Evolutionary conservation across 805 yeast species (phyloP), one percentile per base, ranked within the genome.

Genomic region (Suhomyces sp.): DNA sequence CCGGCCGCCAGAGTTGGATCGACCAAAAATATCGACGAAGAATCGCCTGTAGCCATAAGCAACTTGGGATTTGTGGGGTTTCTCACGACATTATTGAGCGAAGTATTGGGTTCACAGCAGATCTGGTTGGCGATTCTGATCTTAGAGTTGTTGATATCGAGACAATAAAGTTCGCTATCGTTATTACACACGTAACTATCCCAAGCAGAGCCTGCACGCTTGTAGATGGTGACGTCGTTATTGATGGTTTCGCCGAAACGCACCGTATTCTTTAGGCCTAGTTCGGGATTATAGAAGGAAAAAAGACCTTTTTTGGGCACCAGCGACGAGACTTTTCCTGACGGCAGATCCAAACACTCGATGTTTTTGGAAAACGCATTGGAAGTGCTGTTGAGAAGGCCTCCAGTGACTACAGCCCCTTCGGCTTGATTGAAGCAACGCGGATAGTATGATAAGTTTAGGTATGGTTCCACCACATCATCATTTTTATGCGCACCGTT

Each of bases 221-320:
- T 77, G 61, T 79, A 71, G 24, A 86, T 61, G 0, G 84, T 69
- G 25, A 90, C 96, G 46, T 89, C 82, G 67, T 91, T 91, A 66
- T 90, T 91, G 60, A 92, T 90, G 69, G 85, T 82, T 31, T 87
- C 87, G 0, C 97, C 97, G 49, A 90, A 69, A 49, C 80, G 80
- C 24, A 81, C 75, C 2, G 85, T 80, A 44, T 75, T 68, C 5
- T 77, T 69, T 6, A 67, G 63, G n/a, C 75, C 75, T 9, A 81
- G 76, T 4, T 74, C 73, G 21, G 81, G 78, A 53, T 81, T 79
- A 63, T 78, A 76, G 46, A 86, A 69, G 1, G 87, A 79, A 53
- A 85, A 81, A 40, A 84, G 75, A 0, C 97, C 97, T 57, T 83
- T 83, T 69, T 44, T 40, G 19, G 40, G 40, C 9, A 13, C 15